Evolutionary conservation across 345 rosid species (phyloP), one percentile per base, ranked within the genome.

Genomic region (Aquilaria malaccensis): DNA sequence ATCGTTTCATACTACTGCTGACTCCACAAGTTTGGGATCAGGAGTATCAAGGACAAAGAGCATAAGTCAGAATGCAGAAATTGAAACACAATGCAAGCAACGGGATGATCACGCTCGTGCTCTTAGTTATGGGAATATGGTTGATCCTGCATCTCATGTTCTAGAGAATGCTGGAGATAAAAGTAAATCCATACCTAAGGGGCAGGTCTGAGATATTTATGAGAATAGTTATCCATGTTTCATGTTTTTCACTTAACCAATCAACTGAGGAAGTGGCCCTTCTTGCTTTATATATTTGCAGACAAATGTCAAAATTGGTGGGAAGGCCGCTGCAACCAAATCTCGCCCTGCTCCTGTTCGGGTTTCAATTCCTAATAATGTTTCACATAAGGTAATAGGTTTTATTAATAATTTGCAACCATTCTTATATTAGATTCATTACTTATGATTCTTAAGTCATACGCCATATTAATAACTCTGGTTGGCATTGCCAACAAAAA

Each of bases 201-300:
- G 75, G 68, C 82, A 87, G 97, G 98, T 93, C 76, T 51, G 48
- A 50, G 57, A 66, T 59, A n/a, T 67, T 63, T 66, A 51, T 30
- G 22, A 54, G 45, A 50, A 54, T 10, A 13, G 9, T 59, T 56
- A 10, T 55, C 22, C 29, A 58, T 55, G 48, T 7, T 62, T 29
- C 1, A 30, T 61, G 9, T 56, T 63, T 50, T 54, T 63, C 61
- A 59, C 70, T 62, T 60, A 30, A 47, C 13, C 55, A 50, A 14
- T 10, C 48, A 56, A 52, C 30, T 29, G 6, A 32, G 22, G 22
- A 22, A 22, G 3, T 33, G 49, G 46, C 30, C 45, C 13, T 33
- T 41, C 49, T 31, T 14, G 57, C 22, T 45, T 14, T 56, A 70
- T 4, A 13, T 22, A 66, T 73, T 60, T 61, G 49, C 73, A 83